These are phyloP conservation scores for Aspergillus ustus DNA, from an alignment of 2,329 filamentous ascomycete genomes.

Conservation along the genomic window DNA sequence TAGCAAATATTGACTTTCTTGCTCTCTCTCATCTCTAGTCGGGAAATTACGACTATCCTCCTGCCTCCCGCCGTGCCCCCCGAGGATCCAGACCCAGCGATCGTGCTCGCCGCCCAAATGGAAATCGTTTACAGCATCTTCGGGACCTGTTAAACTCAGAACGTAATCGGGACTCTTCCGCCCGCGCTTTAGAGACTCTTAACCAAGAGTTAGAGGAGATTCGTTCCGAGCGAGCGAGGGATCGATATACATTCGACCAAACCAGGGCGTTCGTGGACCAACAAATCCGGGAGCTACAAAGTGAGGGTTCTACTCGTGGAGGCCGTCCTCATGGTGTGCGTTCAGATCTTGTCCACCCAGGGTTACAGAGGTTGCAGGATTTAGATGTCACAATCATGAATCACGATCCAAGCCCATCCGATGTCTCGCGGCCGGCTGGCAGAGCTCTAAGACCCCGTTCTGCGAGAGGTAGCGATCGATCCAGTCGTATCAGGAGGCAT, in stretches of 20 bases:
- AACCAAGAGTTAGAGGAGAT: slow-evolving; percentile 45
- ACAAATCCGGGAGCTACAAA: slow-evolving; percentile 29
- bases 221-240: slow-evolving; percentile 30
- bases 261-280: slow-evolving; percentile 31
- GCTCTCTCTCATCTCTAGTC: slow-evolving; percentile 36
- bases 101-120: slow-evolving; percentile 29
- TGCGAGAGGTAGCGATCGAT: slow-evolving; percentile 27
- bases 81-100: slow-evolving; percentile 30
- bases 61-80: slow-evolving; percentile 39
- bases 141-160: slow-evolving; percentile 45
- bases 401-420: slow-evolving; percentile 24
- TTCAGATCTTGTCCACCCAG: slow-evolving; percentile 20
- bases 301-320: slow-evolving; percentile 18
- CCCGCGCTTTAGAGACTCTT: slow-evolving; percentile 44
- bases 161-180: slow-evolving; percentile 34
- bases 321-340: slow-evolving; percentile 23
- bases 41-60: slow-evolving; percentile 49
- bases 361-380: slow-evolving; percentile 21
- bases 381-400: slow-evolving; percentile 22
- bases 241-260: slow-evolving; percentile 33
- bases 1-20: slow-evolving; percentile 28
- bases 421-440: slow-evolving; percentile 19
- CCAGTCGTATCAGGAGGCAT: slow-evolving; percentile 15
- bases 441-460: slow-evolving; percentile 29
- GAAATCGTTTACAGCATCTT: slow-evolving; percentile 40